Evolutionary conservation across 2,329 filamentous ascomycete species (phyloP), one percentile per base, ranked within the genome.

Genomic region (Penicillium janthinellum): DNA sequence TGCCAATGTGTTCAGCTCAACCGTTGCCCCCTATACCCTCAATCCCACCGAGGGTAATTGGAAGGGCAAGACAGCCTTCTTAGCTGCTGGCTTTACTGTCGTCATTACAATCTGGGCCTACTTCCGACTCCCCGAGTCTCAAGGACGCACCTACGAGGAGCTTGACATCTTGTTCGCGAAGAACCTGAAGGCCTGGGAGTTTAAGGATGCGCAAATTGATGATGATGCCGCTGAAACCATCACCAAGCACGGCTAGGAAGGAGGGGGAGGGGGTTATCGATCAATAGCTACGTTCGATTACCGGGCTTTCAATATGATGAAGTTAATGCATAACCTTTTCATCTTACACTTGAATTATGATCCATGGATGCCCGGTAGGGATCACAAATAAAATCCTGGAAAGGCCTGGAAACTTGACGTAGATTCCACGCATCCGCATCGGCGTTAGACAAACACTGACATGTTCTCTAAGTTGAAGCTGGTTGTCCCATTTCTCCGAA

Each of bases 1-100:
- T 6, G 66, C 71, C 17, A 77, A 77, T 55, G 80, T 85, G 45
- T 59, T 77, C 37, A 78, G 75, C 67, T 83, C 76, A 7, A 60
- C 70, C 54, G 59, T 71, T 38, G 67, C 69, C 3, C 68, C 71
- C 7, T 65, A 67, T 47, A 70, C 57, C 2, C 66, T 75, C 15
- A 74, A 72, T 31, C 71, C 72, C 1, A 65, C 67, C 1, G 73
- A 70, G 1, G 74, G 71, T 68, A 76, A 82, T 57, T 74, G 78
- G 60, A 73, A 69, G 65, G 73, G 79, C 4, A 77, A 76, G 55
- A 69, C 72, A 0, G 72, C 70, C 1, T 79, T 80, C 54, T 73
- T 81, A 49, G 81, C 73, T 71, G 76, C 71, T 8, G 73, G 67
- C 1, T 71, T 70, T n/a, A 73, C 72, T 34, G 64, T 76, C 5